Evolutionary conservation across 805 yeast genomes (phyloP).

Genomic region (Teunomyces panamensis): DNA sequence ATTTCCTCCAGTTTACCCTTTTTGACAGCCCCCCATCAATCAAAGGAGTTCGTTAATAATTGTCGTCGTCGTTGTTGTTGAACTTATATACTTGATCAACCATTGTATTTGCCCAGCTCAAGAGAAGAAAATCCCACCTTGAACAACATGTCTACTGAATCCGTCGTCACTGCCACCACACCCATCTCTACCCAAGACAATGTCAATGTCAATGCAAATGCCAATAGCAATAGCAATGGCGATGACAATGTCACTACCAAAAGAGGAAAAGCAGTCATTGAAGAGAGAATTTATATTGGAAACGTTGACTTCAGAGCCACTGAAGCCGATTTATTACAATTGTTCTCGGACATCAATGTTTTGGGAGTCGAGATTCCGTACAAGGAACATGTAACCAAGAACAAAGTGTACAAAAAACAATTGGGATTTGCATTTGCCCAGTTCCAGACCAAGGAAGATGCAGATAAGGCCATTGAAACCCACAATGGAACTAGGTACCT

Average conservation of each 20-base stretch:
- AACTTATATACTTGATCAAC: constrained; percentile 1
- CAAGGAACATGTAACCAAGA: constrained; percentile 35
- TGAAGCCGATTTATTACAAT: constrained; percentile 43
- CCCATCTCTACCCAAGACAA: background rate
- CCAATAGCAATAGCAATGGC: no score
- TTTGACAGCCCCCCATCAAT: constrained; percentile 2
- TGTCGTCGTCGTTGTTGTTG: background rate
- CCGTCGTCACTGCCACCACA: background rate
- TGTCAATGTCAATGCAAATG: constrained; percentile 6
- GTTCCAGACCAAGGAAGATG: constrained; percentile 42
- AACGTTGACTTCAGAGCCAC: constrained; percentile 42
- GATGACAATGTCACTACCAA: constrained; percentile 8
- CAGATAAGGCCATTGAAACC: constrained; percentile 43
- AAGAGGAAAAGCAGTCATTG: constrained; percentile 28
- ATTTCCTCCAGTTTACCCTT: background rate
- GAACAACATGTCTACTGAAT: constrained; percentile 8
- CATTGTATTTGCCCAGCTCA: background rate
- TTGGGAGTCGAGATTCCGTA: constrained; percentile 51
- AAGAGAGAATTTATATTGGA: constrained; percentile 44
- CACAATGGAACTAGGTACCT: constrained; percentile 44
- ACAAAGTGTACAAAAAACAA: constrained; percentile 39
- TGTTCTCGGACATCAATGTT: constrained; percentile 48
- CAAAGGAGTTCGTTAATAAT: constrained; percentile 2
- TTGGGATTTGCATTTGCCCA: constrained; percentile 63
- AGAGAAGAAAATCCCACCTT: background rate